Evolutionary conservation across 1,139 yeast species (phyloP).

Genomic region (Hyphopichia wangnamkhiaoensis): DNA sequence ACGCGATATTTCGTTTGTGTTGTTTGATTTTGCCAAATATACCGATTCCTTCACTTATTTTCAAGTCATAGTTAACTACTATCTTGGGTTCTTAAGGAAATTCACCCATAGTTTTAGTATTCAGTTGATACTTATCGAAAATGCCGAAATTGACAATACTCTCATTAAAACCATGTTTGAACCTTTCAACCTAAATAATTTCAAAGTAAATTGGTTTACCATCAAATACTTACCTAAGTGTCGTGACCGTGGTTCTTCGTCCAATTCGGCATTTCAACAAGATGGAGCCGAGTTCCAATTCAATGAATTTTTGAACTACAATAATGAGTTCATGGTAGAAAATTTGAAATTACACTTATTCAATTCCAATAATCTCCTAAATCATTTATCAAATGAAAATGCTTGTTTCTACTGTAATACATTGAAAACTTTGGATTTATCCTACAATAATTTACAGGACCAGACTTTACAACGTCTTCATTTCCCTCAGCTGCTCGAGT

Average conservation of each 20-base stretch:
- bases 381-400: slow-evolving; percentile 9
- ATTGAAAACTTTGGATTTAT: slow-evolving; percentile 20
- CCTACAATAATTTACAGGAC: slow-evolving; percentile 21
- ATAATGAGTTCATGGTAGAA: slow-evolving; percentile 6
- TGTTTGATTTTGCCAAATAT: slow-evolving; percentile 7
- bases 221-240: slow-evolving; percentile 10
- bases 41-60: background rate
- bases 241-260: background rate
- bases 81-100: slow-evolving; percentile 8
- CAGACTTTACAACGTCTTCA: slow-evolving; percentile 10
- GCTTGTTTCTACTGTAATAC: slow-evolving; percentile 11
- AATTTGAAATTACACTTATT: slow-evolving; percentile 15
- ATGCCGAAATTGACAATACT: slow-evolving; percentile 5
- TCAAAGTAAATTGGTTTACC: slow-evolving; percentile 11
- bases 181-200: slow-evolving; percentile 7
- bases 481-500: slow-evolving; percentile 18
- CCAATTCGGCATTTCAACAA: no score
- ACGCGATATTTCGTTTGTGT: slow-evolving; percentile 16
- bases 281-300: no score
- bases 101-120: slow-evolving; percentile 13
- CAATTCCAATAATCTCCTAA: slow-evolving; percentile 11
- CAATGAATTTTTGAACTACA: background rate
- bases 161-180: slow-evolving; percentile 9
- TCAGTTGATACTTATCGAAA: slow-evolving; percentile 10
- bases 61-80: background rate